phyloP scores from a whole-genome alignment of 2,329 filamentous ascomycete species.

The Arthrobotrys sinensis region DNA sequence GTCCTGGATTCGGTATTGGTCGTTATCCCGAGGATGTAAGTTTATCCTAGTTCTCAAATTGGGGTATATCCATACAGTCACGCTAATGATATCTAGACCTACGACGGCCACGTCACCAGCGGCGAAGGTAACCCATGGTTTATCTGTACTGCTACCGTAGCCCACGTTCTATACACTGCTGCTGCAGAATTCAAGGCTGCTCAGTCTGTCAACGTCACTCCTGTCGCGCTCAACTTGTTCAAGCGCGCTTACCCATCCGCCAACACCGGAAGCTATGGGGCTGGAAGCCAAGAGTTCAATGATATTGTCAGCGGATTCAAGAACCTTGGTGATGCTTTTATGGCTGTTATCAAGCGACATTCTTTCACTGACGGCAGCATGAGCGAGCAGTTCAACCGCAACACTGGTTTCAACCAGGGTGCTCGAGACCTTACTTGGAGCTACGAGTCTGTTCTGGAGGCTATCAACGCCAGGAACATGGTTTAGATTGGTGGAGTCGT shows the following conservation, averaged over 20 bases:
- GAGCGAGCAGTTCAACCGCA: constrained; percentile 77
- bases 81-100: constrained; percentile 74
- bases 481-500: constrained; percentile 9
- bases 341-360: constrained; percentile 70
- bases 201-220: constrained; percentile 77
- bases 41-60: constrained; percentile 77
- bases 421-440: constrained; percentile 81
- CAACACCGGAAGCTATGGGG: constrained; percentile 76
- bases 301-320: constrained; percentile 75
- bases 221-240: constrained; percentile 81
- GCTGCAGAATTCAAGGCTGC: constrained; percentile 78
- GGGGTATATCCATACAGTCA: constrained; percentile 69
- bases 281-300: constrained; percentile 72
- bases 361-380: constrained; percentile 76
- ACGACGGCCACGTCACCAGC: constrained; percentile 74
- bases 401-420: constrained; percentile 68
- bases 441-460: constrained; percentile 79
- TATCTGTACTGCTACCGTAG: constrained; percentile 81
- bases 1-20: constrained; percentile 75
- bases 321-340: constrained; percentile 75
- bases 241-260: constrained; percentile 75
- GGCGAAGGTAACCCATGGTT: constrained; percentile 81
- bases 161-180: constrained; percentile 84
- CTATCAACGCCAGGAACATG: constrained; percentile 59
- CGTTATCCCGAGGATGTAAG: constrained; percentile 79